Base-by-base conservation (phyloP, 2,329 filamentous ascomycete species). In the Neoarthrinium moseri region DNA sequence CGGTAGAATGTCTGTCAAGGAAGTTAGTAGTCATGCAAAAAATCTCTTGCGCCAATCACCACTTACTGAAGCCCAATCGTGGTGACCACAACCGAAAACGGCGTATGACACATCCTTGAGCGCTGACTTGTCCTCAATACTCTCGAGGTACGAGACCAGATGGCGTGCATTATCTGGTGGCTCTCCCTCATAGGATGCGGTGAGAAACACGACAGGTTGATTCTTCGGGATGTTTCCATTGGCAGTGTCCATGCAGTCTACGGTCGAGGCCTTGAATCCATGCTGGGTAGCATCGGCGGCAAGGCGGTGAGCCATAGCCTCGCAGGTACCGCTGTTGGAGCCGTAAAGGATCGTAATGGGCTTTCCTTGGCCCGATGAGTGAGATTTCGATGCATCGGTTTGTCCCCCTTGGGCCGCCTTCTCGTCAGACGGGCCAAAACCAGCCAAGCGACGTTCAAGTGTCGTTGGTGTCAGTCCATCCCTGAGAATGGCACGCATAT, bases 11-110 rank as follows among this genome's bases (percentile, higher is more conserved):
- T 45, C 43, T 44, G 23, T 6, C 17, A 6, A 34, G 27, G 20
- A 30, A 11, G 24, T 41, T 41, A 41, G 23, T 22, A 11, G 13
- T 63, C 63, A 6, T n/a, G 12, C 23, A 13, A 6, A 23, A n/a
- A 5, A 6, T 90, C 74, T 6, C 73, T 72, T 51, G 89, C 84
- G 64, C 84, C 89, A 0, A 86, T 89, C 26, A n/a, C n/a, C 11
- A 44, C 41, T 36, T 27, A 44, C 41, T 17, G 72, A 64, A 0
- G 67, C 61, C 80, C 80, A 83, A 49, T 80, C 69, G 35, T 56
- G 56, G 41, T 68, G 62, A 7, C 80, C 79, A 46, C 72, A 77
- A n/a, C 79, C 78, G 56, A 82, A 82, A 8, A 81, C 70, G 5
- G 77, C 72, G 55, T 74, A 81, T n/a, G 70, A 66, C 3, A 74